Conservation (phyloP, 768 basidiomycete species). For the Pholiota conissans region DNA sequence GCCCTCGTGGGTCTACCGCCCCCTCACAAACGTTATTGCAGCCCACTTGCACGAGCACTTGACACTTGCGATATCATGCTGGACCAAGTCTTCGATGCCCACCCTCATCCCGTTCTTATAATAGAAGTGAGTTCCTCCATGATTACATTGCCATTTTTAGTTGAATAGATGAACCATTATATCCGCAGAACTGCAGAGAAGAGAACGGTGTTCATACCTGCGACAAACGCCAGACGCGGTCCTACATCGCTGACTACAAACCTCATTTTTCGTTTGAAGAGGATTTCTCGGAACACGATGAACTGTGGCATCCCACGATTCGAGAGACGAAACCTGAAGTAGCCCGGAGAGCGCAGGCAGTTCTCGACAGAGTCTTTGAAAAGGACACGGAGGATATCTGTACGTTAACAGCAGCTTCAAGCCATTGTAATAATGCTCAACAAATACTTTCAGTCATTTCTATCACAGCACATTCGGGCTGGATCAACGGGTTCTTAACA, state of each 20-base stretch:
- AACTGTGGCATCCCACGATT: constrained; percentile 52
- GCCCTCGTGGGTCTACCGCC: constrained; percentile 41
- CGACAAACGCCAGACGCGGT: constrained; percentile 55
- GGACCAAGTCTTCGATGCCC: constrained; percentile 29
- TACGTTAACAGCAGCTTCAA: constrained; percentile 27
- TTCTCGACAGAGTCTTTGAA: constrained; percentile 58
- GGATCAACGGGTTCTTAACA: constrained; percentile 56
- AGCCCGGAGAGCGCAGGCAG: constrained; percentile 44
- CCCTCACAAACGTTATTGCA: constrained; percentile 59
- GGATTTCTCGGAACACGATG: constrained; percentile 63
- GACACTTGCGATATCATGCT: constrained; percentile 58
- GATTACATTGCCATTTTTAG: no score
- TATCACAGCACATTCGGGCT: constrained; percentile 65
- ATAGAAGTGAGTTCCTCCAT: constrained; percentile 47
- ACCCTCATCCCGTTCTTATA: constrained; percentile 37
- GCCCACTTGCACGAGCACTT: constrained; percentile 64
- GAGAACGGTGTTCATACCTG: constrained; percentile 69
- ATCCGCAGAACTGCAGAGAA: constrained; percentile 62
- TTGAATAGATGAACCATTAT: not conserved
- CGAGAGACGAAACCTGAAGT: constrained; percentile 54
- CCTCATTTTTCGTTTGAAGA: constrained; percentile 55
- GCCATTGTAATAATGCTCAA: not conserved
- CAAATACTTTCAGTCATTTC: constrained; percentile 50
- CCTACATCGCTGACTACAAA: constrained; percentile 48
- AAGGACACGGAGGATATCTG: constrained; percentile 42